phyloP scores from a whole-genome alignment of 306 rosid genomes.

The Ceratonia siliqua region DNA sequence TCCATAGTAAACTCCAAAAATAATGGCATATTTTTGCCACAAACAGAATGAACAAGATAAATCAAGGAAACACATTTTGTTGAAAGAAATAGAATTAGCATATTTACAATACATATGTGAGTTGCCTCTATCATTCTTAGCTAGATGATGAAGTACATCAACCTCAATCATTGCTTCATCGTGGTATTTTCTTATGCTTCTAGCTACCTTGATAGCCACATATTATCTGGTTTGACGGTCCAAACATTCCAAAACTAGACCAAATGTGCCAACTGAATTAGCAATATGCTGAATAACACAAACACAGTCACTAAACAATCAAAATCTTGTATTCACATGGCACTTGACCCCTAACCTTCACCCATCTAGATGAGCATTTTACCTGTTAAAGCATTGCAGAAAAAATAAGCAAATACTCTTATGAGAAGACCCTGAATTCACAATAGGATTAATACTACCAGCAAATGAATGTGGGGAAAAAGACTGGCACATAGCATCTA shows the following conservation, averaged over 20 bases:
- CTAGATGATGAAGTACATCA: constrained; percentile 74
- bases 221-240: constrained; percentile 83
- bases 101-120: constrained; percentile 94
- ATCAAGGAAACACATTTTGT: not conserved
- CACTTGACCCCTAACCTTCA: constrained; percentile 99
- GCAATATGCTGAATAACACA: constrained; percentile 90
- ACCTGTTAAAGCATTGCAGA: constrained; percentile 53
- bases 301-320: constrained; percentile 67
- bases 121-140: constrained; percentile 59
- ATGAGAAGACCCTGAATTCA: not conserved
- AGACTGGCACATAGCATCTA: not conserved
- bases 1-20: not conserved
- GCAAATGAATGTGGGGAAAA: too few relatives aligned
- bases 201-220: constrained; percentile 87
- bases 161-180: constrained; percentile 96
- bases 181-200: constrained; percentile 84
- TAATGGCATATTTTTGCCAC: not conserved
- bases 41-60: constrained; percentile 8
- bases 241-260: constrained; percentile 99
- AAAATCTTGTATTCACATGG: constrained; percentile 79
- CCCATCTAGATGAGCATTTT: constrained; percentile 95
- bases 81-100: constrained; percentile 20
- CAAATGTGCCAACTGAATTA: constrained; percentile 99
- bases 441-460: too few relatives aligned
- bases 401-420: not conserved